Percentiles rank a stretch among this genome's conserved stretches.
Evolutionary conservation across 805 yeast genomes (phyloP).

Genomic region (Cyberlindnera misumaiensis): DNA sequence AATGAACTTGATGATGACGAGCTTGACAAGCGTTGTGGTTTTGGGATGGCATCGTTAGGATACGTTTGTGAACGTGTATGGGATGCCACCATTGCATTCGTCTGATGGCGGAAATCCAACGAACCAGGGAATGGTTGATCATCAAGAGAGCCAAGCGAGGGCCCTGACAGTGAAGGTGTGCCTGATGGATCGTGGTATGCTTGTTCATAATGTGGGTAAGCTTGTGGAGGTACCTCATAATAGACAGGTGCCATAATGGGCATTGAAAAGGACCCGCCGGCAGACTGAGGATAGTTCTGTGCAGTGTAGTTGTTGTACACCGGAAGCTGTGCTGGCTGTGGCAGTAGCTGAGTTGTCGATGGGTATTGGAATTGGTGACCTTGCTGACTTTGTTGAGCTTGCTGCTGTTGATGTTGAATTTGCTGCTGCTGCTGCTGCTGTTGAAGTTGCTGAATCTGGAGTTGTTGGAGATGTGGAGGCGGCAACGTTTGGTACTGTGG

Average conservation of each 20-base stretch:
- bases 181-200: background rate
- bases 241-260: conserved; percentile 1
- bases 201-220: background rate
- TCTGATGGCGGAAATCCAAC: conserved; percentile 11
- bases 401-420: background rate
- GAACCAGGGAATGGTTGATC: conserved; percentile 22
- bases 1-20: conserved; percentile 6
- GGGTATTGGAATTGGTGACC: background rate
- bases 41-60: conserved; percentile 9
- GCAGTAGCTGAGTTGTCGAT: background rate
- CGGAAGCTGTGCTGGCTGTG: background rate
- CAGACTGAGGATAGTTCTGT: background rate
- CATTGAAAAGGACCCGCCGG: conserved; percentile 4
- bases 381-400: background rate
- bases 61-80: conserved; percentile 17
- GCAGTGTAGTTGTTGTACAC: conserved; percentile 3
- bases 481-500: background rate
- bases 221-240: conserved; percentile 2
- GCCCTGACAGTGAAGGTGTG: background rate
- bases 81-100: background rate
- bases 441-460: background rate
- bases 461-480: background rate
- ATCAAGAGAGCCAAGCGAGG: conserved; percentile 4
- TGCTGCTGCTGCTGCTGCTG: conserved; percentile 1
- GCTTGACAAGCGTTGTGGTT: conserved; percentile 4